phyloP scores from a whole-genome alignment of 176 grass and related monocot species.

The Echinochloa phyllopogon region DNA sequence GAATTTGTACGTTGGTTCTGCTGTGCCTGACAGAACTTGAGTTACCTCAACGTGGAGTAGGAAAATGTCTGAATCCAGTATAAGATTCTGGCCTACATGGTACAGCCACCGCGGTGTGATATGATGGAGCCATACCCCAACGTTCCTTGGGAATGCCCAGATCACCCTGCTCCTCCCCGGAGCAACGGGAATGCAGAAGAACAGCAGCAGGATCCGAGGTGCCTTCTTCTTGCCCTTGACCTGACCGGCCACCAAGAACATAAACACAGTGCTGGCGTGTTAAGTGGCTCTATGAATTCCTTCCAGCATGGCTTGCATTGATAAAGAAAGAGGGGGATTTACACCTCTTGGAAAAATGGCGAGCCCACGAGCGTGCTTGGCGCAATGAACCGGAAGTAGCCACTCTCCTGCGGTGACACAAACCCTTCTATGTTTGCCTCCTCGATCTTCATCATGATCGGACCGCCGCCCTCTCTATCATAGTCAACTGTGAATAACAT shows the following conservation, averaged over 20 bases:
- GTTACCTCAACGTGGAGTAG: slow-evolving; percentile 86
- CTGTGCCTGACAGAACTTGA: background rate
- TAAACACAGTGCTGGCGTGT: background rate
- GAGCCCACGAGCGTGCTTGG: slow-evolving; percentile 55
- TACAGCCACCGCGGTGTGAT: slow-evolving; percentile 71
- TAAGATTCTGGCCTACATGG: slow-evolving; percentile 65
- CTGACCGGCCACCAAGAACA: slow-evolving; percentile 15
- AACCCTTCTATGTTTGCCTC: slow-evolving; percentile 58
- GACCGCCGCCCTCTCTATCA: slow-evolving; percentile 70
- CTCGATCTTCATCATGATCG: slow-evolving; percentile 68
- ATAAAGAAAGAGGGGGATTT: background rate
- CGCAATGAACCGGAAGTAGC: slow-evolving; percentile 58
- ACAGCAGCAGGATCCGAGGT: slow-evolving; percentile 48
- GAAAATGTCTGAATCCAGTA: slow-evolving; percentile 88
- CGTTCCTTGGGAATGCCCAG: slow-evolving; percentile 64
- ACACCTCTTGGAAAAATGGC: background rate
- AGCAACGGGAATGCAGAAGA: slow-evolving; percentile 82
- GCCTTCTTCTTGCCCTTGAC: slow-evolving; percentile 31
- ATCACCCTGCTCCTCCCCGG: slow-evolving; percentile 77
- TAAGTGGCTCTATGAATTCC: background rate
- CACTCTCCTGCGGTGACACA: slow-evolving; percentile 37
- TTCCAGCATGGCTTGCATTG: background rate
- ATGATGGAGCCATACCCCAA: slow-evolving; percentile 61
- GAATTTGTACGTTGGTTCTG: background rate
- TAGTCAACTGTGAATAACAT: slow-evolving; percentile 67